Base-by-base conservation (phyloP, 805 yeast genomes). In the Suhomyces emberorum region DNA sequence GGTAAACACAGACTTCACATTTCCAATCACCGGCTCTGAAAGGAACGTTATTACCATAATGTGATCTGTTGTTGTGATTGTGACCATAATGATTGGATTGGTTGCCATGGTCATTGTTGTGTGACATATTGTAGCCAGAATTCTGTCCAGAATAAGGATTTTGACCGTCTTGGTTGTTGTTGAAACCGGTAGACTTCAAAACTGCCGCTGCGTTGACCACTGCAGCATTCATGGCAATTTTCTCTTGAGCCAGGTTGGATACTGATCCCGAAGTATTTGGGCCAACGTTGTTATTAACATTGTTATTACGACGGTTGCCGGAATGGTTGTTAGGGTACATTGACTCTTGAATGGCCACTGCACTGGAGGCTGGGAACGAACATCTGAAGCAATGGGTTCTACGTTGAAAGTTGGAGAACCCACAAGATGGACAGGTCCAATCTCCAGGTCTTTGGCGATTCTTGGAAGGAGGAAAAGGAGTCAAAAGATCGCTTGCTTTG, bases 11-110 rank as follows among this genome's bases (percentile, higher is more conserved):
- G 17, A 76, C 69, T 37, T 83, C 89, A 66, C 96, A 89, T 59
- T 88, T 88, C 96, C 96, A 89, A 62, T 88, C 97, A 35, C 96
- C 96, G 3, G 96, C 96, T 50, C 97, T 75, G 62, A 89, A 89
- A 20, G 96, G 96, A n/a, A 89, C 95, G 49, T 77, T 72, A 35
- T 62, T 63, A 28, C 65, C 57, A 38, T 54, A 52, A 35, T 51
- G 54, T 6, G 39, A 27, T n/a, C 55, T 37, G 32, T 40, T 37
- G 32, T 38, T 41, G 36, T 41, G 42, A 34, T 46, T 48, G 39
- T 32, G 44, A 44, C 37, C 47, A 32, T 42, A 37, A 36, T 41
- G 44, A 31, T 46, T 45, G 35, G 32, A 43, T 43, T 38, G 47
- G 30, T 25, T 34, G 34, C 39, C 38, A 30, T 43, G 20, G 24